These are phyloP conservation scores for Trichoderma oligosporum DNA, from an alignment of 2,329 filamentous ascomycete genomes.

Conservation along the genomic window DNA sequence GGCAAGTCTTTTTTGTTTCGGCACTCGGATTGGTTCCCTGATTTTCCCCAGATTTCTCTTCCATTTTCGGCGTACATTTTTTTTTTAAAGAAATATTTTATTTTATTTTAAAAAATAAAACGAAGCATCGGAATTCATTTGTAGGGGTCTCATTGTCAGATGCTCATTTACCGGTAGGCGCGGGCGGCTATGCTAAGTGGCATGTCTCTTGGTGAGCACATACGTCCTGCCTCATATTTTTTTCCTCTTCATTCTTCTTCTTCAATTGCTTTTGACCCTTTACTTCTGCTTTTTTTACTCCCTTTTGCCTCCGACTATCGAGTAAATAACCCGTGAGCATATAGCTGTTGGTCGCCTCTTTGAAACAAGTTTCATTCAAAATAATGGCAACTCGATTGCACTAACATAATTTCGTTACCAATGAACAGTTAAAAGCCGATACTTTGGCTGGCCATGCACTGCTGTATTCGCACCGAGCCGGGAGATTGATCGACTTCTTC, in stretches of 20 bases:
- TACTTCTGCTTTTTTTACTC: neutral
- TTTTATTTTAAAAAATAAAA: neutral
- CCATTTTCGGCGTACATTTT: too few species aligned
- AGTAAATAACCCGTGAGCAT: neutral
- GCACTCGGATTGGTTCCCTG: neutral
- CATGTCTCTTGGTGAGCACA: constrained; percentile 9
- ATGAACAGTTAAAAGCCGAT: neutral
- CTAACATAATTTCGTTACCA: constrained; percentile 2
- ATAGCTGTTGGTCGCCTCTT: neutral
- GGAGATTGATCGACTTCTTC: constrained; percentile 19
- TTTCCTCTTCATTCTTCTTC: neutral
- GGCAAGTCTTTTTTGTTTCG: neutral
- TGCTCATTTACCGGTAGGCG: constrained; percentile 13
- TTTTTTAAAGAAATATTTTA: neutral
- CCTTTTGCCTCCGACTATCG: neutral
- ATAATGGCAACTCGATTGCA: too few species aligned
- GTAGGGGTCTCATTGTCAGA: constrained; percentile 3
- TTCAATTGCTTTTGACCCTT: neutral
- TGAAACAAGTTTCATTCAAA: too few species aligned
- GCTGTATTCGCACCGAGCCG: neutral
- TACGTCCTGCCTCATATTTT: constrained; percentile 7
- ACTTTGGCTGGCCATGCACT: constrained; percentile 8
- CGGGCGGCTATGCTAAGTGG: constrained; percentile 9
- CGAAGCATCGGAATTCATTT: neutral
- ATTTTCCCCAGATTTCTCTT: too few species aligned